Conservation (phyloP, 257 asterid genomes). For the Capsicum rhomboideum region DNA sequence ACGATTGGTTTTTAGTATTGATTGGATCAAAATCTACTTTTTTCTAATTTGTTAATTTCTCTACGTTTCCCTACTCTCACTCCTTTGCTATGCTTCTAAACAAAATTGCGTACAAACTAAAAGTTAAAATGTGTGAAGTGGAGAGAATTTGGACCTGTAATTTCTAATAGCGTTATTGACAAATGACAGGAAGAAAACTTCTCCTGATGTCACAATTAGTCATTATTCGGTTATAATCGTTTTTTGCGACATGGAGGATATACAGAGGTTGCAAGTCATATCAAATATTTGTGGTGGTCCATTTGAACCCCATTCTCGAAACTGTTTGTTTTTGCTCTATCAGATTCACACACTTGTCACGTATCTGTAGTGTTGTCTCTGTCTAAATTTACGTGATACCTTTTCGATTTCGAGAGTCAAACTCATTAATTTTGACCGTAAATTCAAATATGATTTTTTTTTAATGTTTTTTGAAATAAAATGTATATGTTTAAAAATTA, state of each 20-base stretch:
- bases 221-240: neutral
- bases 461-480: too few species aligned
- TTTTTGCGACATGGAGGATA: neutral
- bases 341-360: neutral
- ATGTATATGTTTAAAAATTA: neutral
- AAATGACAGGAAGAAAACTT: too few species aligned
- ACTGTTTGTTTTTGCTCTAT: neutral
- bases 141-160: neutral
- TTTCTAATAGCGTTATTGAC: neutral
- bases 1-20: neutral
- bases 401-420: neutral
- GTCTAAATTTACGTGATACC: neutral
- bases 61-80: neutral
- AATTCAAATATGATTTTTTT: neutral
- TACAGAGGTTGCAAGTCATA: neutral
- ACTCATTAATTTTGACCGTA: neutral
- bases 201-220: neutral
- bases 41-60: neutral
- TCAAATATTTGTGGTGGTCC: neutral
- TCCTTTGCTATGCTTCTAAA: neutral
- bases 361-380: neutral
- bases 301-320: neutral
- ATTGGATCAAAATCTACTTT: neutral
- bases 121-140: neutral
- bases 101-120: neutral